Evolutionary conservation across 495 filamentous ascomycete genomes (phyloP).

Genomic region (Penicillium taxi): DNA sequence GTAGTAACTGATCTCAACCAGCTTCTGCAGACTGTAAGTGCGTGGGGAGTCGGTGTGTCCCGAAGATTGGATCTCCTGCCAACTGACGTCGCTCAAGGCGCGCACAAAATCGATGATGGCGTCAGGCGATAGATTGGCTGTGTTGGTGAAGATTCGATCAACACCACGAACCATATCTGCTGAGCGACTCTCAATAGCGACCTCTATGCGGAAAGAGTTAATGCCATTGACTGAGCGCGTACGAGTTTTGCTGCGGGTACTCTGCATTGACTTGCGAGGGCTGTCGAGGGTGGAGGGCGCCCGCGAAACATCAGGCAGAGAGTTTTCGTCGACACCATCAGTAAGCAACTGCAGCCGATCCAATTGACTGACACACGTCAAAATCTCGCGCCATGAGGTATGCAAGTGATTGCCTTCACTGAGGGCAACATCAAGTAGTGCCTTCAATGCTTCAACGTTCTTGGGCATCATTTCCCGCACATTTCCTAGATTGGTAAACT

Average conservation of each 20-base stretch:
- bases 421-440: slow-evolving; percentile 81
- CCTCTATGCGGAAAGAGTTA: slow-evolving; percentile 68
- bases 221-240: slow-evolving; percentile 56
- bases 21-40: slow-evolving; percentile 93
- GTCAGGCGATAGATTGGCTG: slow-evolving; percentile 83
- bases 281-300: slow-evolving; percentile 46
- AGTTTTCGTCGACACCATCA: slow-evolving; percentile 84
- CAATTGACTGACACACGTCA: slow-evolving; percentile 93
- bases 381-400: slow-evolving; percentile 87
- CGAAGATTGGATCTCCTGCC: slow-evolving; percentile 97
- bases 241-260: slow-evolving; percentile 54
- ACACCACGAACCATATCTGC: slow-evolving; percentile 88
- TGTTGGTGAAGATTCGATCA: slow-evolving; percentile 93
- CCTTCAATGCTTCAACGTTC: slow-evolving; percentile 90
- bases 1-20: slow-evolving; percentile 98
- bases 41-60: slow-evolving; percentile 90
- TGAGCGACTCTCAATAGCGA: slow-evolving; percentile 85
- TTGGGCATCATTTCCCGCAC: slow-evolving; percentile 91
- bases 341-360: slow-evolving; percentile 94
- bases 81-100: slow-evolving; percentile 90
- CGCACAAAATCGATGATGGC: slow-evolving; percentile 97
- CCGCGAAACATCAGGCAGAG: slow-evolving; percentile 86
- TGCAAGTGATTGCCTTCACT: slow-evolving; percentile 85
- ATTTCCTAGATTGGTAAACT: slow-evolving; percentile 92
- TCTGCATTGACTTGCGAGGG: slow-evolving; percentile 62